A percentile compares a stretch with the other conserved stretches of the same genome.
Evolutionary conservation across 2,329 filamentous ascomycete genomes (phyloP).

Genomic region (Fusarium sp.): DNA sequence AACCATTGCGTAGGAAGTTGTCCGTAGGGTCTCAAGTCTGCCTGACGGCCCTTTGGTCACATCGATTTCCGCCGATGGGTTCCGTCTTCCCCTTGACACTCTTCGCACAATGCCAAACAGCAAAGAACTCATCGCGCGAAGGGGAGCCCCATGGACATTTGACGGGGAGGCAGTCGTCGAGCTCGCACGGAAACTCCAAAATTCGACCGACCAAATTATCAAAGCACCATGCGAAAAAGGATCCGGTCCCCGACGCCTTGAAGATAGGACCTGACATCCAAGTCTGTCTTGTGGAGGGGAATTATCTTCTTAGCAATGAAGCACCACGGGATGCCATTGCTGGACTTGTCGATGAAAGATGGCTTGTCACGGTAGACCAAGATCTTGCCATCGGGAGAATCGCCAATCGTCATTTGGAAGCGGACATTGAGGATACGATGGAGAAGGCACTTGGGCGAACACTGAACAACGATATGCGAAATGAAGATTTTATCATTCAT

Average conservation of each 20-base stretch:
- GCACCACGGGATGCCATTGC: not conserved
- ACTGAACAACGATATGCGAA: not conserved
- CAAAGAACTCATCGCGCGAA: not conserved
- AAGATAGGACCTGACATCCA: not conserved
- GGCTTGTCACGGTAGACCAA: not conserved
- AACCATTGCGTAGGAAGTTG: not conserved
- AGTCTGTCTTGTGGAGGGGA: not conserved
- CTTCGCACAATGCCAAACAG: not conserved
- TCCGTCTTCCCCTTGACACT: not conserved
- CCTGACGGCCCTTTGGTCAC: not conserved
- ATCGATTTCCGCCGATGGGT: not conserved
- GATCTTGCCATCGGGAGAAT: not conserved
- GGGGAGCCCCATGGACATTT: not conserved
- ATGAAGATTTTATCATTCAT: not conserved
- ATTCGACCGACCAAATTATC: not conserved
- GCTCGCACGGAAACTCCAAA: not conserved
- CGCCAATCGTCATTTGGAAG: not conserved
- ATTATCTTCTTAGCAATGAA: not conserved
- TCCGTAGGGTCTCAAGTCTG: not conserved
- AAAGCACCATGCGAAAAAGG: not conserved
- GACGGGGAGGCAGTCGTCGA: not conserved
- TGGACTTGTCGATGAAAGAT: not conserved
- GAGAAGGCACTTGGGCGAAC: not conserved
- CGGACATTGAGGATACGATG: not conserved
- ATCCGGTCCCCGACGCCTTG: not conserved